Conservation (phyloP, 2,329 filamentous ascomycete genomes). For the Trichoderma sp. region DNA sequence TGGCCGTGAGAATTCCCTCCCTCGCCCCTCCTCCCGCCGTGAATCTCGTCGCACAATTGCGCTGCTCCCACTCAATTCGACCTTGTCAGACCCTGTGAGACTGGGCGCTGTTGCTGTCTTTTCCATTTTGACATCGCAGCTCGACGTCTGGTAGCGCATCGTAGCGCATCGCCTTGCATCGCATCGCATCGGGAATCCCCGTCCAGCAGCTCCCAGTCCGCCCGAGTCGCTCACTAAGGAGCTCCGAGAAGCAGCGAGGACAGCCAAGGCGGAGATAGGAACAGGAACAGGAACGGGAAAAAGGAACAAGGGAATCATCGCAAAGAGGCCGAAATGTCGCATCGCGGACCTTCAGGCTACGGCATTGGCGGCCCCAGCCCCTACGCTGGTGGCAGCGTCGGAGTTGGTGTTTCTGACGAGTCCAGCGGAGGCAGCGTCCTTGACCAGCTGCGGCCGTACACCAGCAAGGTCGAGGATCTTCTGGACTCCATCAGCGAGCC, state of each 20-base stretch:
- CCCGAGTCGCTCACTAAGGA: background rate
- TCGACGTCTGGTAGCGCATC: background rate
- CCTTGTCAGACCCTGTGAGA: background rate
- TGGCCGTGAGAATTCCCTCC: constrained; percentile 17
- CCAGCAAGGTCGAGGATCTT: constrained; percentile 96
- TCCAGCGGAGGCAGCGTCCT: constrained; percentile 56
- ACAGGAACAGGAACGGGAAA: background rate
- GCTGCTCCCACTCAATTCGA: constrained; percentile 7
- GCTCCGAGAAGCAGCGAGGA: background rate
- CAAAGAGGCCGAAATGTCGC: constrained; percentile 34
- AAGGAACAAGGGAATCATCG: background rate
- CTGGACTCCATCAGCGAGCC: constrained; percentile 85
- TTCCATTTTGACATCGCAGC: background rate
- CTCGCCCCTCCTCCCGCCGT: constrained; percentile 5
- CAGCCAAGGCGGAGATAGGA: background rate
- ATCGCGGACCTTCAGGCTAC: constrained; percentile 71
- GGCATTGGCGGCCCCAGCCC: constrained; percentile 69
- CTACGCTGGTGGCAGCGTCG: constrained; percentile 60
- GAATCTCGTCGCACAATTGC: constrained; percentile 16
- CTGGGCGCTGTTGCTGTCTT: background rate
- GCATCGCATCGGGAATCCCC: background rate
- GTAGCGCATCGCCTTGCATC: constrained; percentile 5
- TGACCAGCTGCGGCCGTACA: constrained; percentile 88
- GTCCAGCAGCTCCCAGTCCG: background rate
- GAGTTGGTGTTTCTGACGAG: constrained; percentile 44